A percentile compares a stretch with the other conserved stretches of the same genome.
Conservation (phyloP, 169 alveolate species). For the Cardiosporidium cionae region DNA sequence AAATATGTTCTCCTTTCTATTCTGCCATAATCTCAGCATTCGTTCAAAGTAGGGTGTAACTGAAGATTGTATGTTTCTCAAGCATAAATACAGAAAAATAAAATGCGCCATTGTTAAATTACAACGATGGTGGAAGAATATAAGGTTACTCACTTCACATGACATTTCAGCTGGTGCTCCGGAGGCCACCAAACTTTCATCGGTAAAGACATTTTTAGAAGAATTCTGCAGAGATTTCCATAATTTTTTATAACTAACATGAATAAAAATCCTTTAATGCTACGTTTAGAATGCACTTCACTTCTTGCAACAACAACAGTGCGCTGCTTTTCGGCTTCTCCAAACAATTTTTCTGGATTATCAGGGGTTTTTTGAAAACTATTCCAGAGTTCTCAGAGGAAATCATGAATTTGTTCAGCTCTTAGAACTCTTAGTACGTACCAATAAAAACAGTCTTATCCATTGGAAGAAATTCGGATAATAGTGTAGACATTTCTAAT, state of each 20-base stretch:
- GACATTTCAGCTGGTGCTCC: neutral
- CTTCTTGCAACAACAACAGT: neutral
- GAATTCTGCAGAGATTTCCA: no score
- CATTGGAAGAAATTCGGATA: no score
- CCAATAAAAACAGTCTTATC: no score
- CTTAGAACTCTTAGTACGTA: neutral
- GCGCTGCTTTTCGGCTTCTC: neutral
- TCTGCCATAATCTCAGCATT: neutral
- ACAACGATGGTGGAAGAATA: constrained; percentile 57
- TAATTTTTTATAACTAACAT: no score
- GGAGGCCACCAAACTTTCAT: neutral
- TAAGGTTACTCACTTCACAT: neutral
- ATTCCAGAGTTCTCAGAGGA: neutral
- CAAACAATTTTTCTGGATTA: neutral
- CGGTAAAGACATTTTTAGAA: neutral
- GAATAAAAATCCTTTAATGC: no score
- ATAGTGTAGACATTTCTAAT: no score
- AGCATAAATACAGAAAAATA: constrained; percentile 30
- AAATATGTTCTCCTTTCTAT: neutral
- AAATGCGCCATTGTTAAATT: constrained; percentile 38
- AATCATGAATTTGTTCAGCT: neutral
- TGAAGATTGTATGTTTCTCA: no score
- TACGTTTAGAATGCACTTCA: neutral
- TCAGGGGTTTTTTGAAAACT: neutral
- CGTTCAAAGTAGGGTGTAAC: no score